phyloP scores from a whole-genome alignment of 129 eudicot genomes.

The Saposhnikovia divaricata region DNA sequence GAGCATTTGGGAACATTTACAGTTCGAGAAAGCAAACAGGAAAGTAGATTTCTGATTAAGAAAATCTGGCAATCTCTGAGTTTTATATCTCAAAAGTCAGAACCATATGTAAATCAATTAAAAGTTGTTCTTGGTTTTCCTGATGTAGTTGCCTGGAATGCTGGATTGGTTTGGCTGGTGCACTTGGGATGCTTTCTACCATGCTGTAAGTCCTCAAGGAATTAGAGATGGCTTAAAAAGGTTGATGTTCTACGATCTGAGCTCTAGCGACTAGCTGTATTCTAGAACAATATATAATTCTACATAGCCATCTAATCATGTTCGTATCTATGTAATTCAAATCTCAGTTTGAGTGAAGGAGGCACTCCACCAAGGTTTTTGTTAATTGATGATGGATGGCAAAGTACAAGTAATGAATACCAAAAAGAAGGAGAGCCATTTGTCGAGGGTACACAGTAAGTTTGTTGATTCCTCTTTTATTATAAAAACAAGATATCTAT shows the following conservation, averaged over 20 bases:
- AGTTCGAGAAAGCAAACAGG: constrained; percentile 41
- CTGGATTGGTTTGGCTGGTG: constrained; percentile 53
- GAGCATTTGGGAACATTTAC: constrained; percentile 28
- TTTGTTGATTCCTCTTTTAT: not conserved
- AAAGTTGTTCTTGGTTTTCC: not conserved
- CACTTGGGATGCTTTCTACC: constrained; percentile 52
- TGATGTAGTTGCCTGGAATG: constrained; percentile 38
- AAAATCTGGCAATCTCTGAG: not conserved
- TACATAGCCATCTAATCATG: not conserved
- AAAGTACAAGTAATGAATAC: constrained; percentile 32
- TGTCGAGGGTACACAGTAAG: constrained; percentile 38
- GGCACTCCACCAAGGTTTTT: constrained; percentile 35
- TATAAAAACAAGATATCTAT: not conserved
- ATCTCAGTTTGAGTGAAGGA: constrained; percentile 26
- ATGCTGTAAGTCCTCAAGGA: constrained; percentile 35
- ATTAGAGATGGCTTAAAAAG: constrained; percentile 32
- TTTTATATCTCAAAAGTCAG: not conserved
- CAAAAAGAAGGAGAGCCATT: constrained; percentile 34
- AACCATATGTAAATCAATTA: not conserved
- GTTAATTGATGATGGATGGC: constrained; percentile 43
- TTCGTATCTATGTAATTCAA: not conserved
- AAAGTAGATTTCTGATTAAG: constrained; percentile 11
- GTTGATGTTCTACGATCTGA: constrained; percentile 1
- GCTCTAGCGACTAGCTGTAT: not conserved
- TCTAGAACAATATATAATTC: not conserved